Conservation (phyloP, 176 grass and related monocot species). For the Zoysia japonica region DNA sequence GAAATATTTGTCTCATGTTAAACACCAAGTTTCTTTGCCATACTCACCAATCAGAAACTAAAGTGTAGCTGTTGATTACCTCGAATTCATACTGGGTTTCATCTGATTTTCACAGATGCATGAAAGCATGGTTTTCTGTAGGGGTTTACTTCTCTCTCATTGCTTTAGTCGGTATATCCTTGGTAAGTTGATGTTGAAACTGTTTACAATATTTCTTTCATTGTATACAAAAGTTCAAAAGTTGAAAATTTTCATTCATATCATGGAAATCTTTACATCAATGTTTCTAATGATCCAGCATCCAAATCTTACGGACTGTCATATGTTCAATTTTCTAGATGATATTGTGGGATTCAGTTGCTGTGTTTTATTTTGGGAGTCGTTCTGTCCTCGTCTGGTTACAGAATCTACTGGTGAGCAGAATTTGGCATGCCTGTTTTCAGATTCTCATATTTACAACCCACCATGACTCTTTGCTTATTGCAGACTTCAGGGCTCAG, state of each 20-base stretch:
- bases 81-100: conserved; percentile 19
- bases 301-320: background rate
- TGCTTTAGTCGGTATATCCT: conserved; percentile 60
- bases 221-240: background rate
- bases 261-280: conserved; percentile 16
- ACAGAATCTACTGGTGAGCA: conserved; percentile 59
- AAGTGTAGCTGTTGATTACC: background rate
- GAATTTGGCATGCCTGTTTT: conserved; percentile 30
- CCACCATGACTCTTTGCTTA: conserved; percentile 30
- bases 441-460: conserved; percentile 26
- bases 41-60: background rate
- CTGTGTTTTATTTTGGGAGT: conserved; percentile 40
- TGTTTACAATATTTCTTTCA: conserved; percentile 22
- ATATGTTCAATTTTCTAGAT: conserved; percentile 54
- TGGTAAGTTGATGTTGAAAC: conserved; percentile 54
- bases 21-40: conserved; percentile 12
- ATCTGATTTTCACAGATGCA: conserved; percentile 47
- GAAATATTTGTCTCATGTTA: background rate
- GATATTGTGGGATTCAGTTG: conserved; percentile 62
- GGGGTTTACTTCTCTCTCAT: conserved; percentile 68
- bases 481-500: conserved; percentile 58
- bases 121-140: conserved; percentile 74
- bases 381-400: conserved; percentile 46
- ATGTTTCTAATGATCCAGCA: conserved; percentile 4
- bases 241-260: conserved; percentile 4